Evolutionary conservation across 2,329 filamentous ascomycete species (phyloP).

Genomic region (Arthroderma sp.): DNA sequence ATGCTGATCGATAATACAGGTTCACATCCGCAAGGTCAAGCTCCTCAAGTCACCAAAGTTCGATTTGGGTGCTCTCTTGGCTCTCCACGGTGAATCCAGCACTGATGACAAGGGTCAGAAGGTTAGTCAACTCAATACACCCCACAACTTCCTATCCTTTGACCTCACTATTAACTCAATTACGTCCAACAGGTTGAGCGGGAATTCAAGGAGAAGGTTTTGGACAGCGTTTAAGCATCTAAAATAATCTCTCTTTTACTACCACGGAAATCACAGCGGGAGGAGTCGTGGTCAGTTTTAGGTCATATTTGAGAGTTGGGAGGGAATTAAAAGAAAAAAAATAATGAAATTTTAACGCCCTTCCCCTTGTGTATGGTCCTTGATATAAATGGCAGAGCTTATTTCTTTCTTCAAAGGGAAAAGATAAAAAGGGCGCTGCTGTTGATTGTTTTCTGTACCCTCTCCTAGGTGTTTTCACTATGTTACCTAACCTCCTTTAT

Average conservation of each 20-base stretch:
- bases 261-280: slow-evolving; percentile 1
- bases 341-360: slow-evolving; percentile 2
- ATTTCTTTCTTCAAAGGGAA: not conserved
- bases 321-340: slow-evolving; percentile 1
- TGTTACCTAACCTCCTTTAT: slow-evolving; percentile 1
- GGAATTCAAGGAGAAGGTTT: slow-evolving; percentile 97
- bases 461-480: slow-evolving; percentile 1
- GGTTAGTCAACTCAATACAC: slow-evolving; percentile 40
- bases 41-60: slow-evolving; percentile 98
- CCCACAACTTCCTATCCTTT: slow-evolving; percentile 3
- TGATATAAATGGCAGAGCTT: slow-evolving; percentile 5
- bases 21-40: slow-evolving; percentile 99
- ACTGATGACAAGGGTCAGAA: slow-evolving; percentile 96
- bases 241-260: slow-evolving; percentile 11
- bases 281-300: slow-evolving; percentile 1
- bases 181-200: slow-evolving; percentile 46
- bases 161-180: slow-evolving; percentile 1
- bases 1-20: slow-evolving; percentile 41
- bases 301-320: slow-evolving; percentile 4
- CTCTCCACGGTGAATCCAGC: slow-evolving; percentile 92
- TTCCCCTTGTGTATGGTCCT: slow-evolving; percentile 5
- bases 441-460: slow-evolving; percentile 1
- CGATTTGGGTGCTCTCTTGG: slow-evolving; percentile 90
- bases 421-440: slow-evolving; percentile 2
- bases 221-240: slow-evolving; percentile 68